Evolutionary conservation across 257 asterid genomes (phyloP), one percentile per base, ranked within the genome.

Genomic region (Paraleonurus japonicus): DNA sequence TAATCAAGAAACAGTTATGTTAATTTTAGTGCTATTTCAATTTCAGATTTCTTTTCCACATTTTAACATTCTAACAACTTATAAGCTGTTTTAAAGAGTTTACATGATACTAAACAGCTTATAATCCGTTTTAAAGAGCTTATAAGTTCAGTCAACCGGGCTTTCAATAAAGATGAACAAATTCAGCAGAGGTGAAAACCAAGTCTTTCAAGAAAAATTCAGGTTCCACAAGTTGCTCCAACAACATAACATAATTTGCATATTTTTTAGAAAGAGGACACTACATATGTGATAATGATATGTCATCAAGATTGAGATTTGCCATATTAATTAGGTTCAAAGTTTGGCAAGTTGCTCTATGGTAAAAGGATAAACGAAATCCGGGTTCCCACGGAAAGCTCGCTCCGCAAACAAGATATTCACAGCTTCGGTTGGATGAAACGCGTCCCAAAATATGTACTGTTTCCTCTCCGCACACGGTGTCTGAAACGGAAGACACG

Each of bases 371-470:
- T 88, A 90, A 37, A 83, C 90, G 59, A 83, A 65, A 19, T 77
- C 58, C 1, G 67, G 75, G 51, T 69, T 80, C 39, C 96, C 96
- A 67, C 54, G 74, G 72, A 90, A 92, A 48, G 96, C 96, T 59
- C 67, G 84, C 76, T 72, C 80, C 3, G 85, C 98, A 39, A 92
- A 84, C 80, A 92, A 48, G 26, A 80, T 60, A 65, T 92, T 92
- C 0, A 90, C 96, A 9, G 98, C 98, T 67, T 76, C 92, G 0
- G 98, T 90, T 1, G 97, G 96, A 76, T 92, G 96, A 71, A 84
- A 92, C 1, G 98, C 98, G 64, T 92, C 98, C 98, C 98, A 90
- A 81, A 88, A 90, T 61, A 90, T 75, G 74, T 84, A 92, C 16
- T 67, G 75, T 4, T 81, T 74, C 78, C 97, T 83, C 15, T 87